Conservation (phyloP, 192 early-diverging fungal genomes). For the Podila verticillata region DNA sequence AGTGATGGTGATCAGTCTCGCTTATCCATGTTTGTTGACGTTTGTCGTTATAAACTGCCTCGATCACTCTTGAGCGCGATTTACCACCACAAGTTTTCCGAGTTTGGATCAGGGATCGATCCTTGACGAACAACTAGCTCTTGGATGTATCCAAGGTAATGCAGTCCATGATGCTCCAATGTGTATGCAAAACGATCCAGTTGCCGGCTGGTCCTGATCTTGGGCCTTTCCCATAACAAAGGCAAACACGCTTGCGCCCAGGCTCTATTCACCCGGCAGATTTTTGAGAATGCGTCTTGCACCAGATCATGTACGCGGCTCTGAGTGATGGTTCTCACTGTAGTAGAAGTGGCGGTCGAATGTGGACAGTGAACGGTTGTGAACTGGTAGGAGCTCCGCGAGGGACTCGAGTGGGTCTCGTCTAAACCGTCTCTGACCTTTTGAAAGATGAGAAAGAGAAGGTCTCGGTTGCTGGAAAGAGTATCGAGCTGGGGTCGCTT, state of each 20-base stretch:
- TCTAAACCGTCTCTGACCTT: not conserved
- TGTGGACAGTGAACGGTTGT: constrained; percentile 4
- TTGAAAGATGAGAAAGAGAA: not conserved
- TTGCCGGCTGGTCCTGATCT: constrained; percentile 18
- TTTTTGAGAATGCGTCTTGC: constrained; percentile 18
- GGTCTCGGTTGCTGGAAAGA: not conserved
- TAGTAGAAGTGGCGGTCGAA: not conserved
- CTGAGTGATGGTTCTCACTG: constrained; percentile 10
- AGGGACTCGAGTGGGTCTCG: not conserved
- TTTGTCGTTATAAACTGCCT: too few relatives aligned
- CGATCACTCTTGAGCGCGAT: too few relatives aligned
- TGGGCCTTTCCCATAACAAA: constrained; percentile 16
- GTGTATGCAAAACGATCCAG: constrained; percentile 15
- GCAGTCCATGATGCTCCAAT: constrained; percentile 11
- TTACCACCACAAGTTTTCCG: constrained; percentile 16
- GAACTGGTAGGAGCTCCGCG: not conserved
- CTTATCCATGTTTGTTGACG: too few relatives aligned
- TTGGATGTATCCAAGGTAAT: constrained; percentile 21
- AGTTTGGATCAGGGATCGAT: constrained; percentile 8
- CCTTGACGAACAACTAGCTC: constrained; percentile 16
- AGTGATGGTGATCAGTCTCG: too few relatives aligned
- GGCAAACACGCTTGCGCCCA: constrained; percentile 10
- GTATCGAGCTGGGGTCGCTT: not conserved
- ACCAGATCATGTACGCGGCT: constrained; percentile 13
- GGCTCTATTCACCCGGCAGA: constrained; percentile 14